These are phyloP conservation scores for Wickerhamomyces strasburgensis DNA, from an alignment of 805 yeast species.

Conservation along the genomic window DNA sequence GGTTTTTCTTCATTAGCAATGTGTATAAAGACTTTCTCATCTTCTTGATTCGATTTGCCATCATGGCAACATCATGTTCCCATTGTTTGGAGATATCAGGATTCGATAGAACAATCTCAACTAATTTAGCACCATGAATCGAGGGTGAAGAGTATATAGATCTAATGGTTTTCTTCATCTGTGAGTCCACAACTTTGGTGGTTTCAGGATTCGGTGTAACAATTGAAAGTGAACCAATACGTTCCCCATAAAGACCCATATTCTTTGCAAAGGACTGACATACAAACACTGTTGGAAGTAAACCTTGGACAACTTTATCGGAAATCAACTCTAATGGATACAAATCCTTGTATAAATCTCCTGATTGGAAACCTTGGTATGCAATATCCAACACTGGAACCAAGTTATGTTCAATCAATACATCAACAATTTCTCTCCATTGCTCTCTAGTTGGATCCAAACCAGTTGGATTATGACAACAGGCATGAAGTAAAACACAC, in stretches of 20 bases:
- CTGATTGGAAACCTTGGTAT: conserved; percentile 92
- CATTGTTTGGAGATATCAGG: conserved; percentile 62
- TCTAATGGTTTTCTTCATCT: conserved; percentile 76
- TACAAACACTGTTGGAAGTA: conserved; percentile 48
- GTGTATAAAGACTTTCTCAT: conserved; percentile 66
- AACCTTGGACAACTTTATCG: conserved; percentile 35
- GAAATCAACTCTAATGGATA: conserved; percentile 44
- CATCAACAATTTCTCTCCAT: conserved; percentile 72
- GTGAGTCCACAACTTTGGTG: conserved; percentile 57
- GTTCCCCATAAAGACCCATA: conserved; percentile 93
- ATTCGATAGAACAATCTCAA: conserved; percentile 64
- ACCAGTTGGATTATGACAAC: conserved; percentile 98
- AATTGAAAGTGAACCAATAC: conserved; percentile 78
- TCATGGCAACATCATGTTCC: conserved; percentile 72
- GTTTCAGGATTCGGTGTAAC: conserved; percentile 52
- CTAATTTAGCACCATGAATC: conserved; percentile 88
- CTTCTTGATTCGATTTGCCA: conserved; percentile 71
- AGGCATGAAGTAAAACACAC: conserved; percentile 79
- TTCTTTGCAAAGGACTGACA: conserved; percentile 95
- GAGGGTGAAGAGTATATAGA: conserved; percentile 93
- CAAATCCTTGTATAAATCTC: conserved; percentile 71
- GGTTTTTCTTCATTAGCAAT: conserved; percentile 48
- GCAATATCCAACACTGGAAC: conserved; percentile 90
- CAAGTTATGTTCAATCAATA: conserved; percentile 51
- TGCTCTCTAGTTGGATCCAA: conserved; percentile 80